Base-by-base conservation (phyloP, 2,329 filamentous ascomycete species). In the Xylaria sp. region DNA sequence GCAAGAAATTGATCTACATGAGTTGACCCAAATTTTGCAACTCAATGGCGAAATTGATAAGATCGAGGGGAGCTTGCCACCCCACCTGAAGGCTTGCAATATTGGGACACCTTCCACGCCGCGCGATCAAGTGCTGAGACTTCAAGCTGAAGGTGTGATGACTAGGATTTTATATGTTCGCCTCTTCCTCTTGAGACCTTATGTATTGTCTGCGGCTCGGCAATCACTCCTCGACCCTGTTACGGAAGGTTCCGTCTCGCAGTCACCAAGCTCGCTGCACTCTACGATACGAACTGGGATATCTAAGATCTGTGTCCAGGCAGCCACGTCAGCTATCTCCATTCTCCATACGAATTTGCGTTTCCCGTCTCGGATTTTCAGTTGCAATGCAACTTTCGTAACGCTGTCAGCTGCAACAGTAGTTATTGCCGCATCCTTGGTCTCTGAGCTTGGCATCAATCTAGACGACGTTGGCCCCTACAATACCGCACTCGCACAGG, bases 91-190 rank as follows among this genome's bases (percentile, higher is more conserved):
- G n/a, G 0, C 46, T 50, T 3, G 25, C 23, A n/a, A n/a, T n/a
- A 10, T 50, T 7, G 46, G 28, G 30, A 50, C 18, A 50, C 46
- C 25, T n/a, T 50, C 46, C 25, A 50, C 46, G 2, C 25, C 25
- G 25, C 46, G 46, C 15, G 46, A 30, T 30, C 25, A 50, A 13
- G 46, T 50, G 13, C 46, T 50, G n/a, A 50, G 46, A 23, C 46
- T 50, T 50, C 46, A 50, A 50, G 46, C 46, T 15, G 46, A 50
- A 50, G 46, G 25, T 15, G 46, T 50, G 4, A 50, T 30, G 46
- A 50, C 46, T 2, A 50, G 46, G 8, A 50, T 50, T 5, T 4
- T 50, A 18, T 50, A 50, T 50, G 46, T 25, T 30, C 46, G 46
- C 5, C 46, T 50, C n/a, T 15, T n/a, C 25, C 46, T 50, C 46